Base-by-base conservation (phyloP, 2,329 filamentous ascomycete species). In the Claviceps cyperi region DNA sequence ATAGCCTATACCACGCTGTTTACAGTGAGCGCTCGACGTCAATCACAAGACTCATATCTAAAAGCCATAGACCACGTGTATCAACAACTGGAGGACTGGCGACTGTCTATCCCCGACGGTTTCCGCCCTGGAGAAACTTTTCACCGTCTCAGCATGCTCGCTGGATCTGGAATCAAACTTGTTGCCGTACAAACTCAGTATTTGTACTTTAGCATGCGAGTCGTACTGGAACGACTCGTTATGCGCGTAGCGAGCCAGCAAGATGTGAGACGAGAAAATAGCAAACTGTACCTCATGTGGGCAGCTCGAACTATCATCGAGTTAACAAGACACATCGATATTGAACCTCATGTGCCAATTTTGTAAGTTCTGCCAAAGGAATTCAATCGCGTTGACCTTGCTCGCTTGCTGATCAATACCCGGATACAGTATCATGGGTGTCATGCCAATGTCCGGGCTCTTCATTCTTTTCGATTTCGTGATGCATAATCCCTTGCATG, bases 1-100 rank as follows among this genome's bases (percentile, higher is more conserved):
- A 57, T 57, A 5, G 60, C 62, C 0, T 67, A 65, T 48, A 58
- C 55, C 2, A 55, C 56, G 3, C 57, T 69, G 0, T 68, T 68
- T 49, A 66, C 65, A 0, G 57, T 66, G 17, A 66, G 56, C 19
- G 64, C 63, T 0, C 57, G 58, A 1, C 50, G 55, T n/a, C 58
- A 58, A 13, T 50, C 58, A 21, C 51, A 24, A 53, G 54, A 39
- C 21, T 43, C 43, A 17, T 47, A 46, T 36, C 50, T 55, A 24
- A 48, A 51, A 6, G 50, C 55, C 1, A 59, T 67, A 2, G 55
- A 61, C 45, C 47, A 50, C 2, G 50, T 63, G 6, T 48, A 55
- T 7, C 46, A 50, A n/a, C 51, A 58, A 32, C 49, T 68, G 1
- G 63, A 68, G 43, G 36, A 52, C 5, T 68, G 65, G 66, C 53